Evolutionary conservation across 176 grass and related monocot species (phyloP).

Genomic region (Carex littledalei): DNA sequence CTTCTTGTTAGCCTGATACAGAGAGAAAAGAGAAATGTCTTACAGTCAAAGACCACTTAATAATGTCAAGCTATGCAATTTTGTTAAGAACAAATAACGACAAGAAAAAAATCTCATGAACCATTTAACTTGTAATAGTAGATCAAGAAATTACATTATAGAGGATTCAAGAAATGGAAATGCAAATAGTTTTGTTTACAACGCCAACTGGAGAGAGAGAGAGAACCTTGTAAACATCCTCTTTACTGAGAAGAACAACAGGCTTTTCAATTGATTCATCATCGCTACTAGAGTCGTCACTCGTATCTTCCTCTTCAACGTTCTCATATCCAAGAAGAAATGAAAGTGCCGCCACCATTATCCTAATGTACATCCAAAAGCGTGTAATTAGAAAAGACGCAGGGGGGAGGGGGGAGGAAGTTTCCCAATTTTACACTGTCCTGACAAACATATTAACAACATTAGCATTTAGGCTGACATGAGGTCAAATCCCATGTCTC

Average conservation of each 20-base stretch:
- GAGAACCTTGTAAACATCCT: constrained; percentile 94
- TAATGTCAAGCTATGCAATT: neutral
- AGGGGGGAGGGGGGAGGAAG: neutral
- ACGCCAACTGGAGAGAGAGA: neutral
- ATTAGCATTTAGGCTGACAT: neutral
- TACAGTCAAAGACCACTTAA: neutral
- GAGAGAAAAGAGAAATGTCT: constrained; percentile 5
- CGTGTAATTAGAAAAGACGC: constrained; percentile 16
- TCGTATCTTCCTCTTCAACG: constrained; percentile 57
- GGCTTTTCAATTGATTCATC: constrained; percentile 48
- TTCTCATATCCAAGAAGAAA: constrained; percentile 97
- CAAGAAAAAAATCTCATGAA: neutral
- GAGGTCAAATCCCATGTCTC: neutral
- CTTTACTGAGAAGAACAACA: constrained; percentile 63
- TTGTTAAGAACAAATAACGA: neutral
- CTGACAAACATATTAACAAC: neutral
- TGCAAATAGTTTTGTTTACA: neutral
- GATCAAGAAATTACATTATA: neutral
- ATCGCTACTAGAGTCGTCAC: constrained; percentile 70
- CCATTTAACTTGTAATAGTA: neutral
- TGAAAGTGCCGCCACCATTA: constrained; percentile 79
- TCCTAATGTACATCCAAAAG: constrained; percentile 35
- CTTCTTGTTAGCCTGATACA: constrained; percentile 68
- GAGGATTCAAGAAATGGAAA: neutral
- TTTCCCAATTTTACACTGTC: neutral